Evolutionary conservation across 208 protist genomes (phyloP).

Genomic region (Vickermania ingenoplastis): DNA sequence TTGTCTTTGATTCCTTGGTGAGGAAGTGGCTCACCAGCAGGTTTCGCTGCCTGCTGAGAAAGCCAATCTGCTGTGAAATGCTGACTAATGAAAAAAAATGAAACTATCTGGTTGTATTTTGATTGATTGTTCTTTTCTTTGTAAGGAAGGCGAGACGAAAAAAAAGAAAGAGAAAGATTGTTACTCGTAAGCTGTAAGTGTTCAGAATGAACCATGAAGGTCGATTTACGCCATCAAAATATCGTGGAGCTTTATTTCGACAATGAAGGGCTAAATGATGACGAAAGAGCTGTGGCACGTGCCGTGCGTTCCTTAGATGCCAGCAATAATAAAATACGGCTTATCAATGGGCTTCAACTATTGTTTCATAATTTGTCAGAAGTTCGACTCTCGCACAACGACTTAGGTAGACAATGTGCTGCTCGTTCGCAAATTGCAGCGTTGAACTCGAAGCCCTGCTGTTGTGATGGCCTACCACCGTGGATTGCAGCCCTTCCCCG

Average conservation of each 20-base stretch:
- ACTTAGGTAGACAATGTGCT: conserved; percentile 22
- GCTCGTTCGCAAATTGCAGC: not conserved
- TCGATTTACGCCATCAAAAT: conserved; percentile 51
- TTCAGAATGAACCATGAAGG: conserved; percentile 61
- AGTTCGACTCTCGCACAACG: conserved; percentile 62
- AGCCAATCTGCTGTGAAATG: too few relatives aligned
- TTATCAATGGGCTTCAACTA: conserved; percentile 34
- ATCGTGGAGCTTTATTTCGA: conserved; percentile 69
- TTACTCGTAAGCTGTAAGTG: too few relatives aligned
- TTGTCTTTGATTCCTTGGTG: too few relatives aligned
- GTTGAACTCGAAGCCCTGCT: conserved; percentile 2
- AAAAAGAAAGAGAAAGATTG: too few relatives aligned
- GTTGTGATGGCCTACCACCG: conserved; percentile 26
- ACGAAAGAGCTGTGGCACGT: conserved; percentile 44
- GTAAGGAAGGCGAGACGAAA: too few relatives aligned
- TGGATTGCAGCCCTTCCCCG: conserved; percentile 59
- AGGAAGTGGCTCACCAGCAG: too few relatives aligned
- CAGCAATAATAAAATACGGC: conserved; percentile 41
- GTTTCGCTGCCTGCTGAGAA: too few relatives aligned
- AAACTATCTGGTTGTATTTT: too few relatives aligned
- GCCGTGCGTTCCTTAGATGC: conserved; percentile 29
- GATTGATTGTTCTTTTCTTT: too few relatives aligned
- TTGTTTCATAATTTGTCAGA: conserved; percentile 48
- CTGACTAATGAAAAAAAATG: too few relatives aligned
- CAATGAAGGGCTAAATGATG: conserved; percentile 12